Percentiles rank a stretch among this genome's conserved stretches.
Conservation (phyloP, 1,139 yeast genomes). For the Hansenula lynferdii region DNA sequence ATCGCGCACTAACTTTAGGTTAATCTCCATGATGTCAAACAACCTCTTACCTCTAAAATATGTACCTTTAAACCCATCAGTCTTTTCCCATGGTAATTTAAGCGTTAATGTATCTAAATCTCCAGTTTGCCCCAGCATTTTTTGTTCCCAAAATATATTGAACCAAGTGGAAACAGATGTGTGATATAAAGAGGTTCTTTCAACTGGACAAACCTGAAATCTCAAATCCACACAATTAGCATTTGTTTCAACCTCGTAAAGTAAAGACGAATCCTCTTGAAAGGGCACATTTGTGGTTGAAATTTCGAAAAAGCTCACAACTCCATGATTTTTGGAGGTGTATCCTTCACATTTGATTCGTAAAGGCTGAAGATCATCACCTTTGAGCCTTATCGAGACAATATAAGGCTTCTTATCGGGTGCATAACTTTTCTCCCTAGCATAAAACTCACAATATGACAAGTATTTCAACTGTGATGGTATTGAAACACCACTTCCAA, state of each 20-base stretch:
- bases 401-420: conserved; percentile 5
- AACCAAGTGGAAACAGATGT: conserved; percentile 31
- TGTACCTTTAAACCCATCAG: conserved; percentile 73
- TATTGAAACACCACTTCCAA: conserved; percentile 70
- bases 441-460: conserved; percentile 47
- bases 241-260: no score
- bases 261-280: no score
- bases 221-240: no score
- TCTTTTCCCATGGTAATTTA: conserved; percentile 43
- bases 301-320: not conserved
- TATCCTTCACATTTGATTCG: no score
- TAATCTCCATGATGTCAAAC: conserved; percentile 33
- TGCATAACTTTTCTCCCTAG: conserved; percentile 7
- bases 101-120: no score
- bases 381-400: not conserved
- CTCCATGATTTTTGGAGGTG: not conserved
- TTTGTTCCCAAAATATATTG: conserved; percentile 29
- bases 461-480: conserved; percentile 65
- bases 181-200: conserved; percentile 11
- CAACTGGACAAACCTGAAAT: not conserved
- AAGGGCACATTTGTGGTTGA: no score
- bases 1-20: not conserved
- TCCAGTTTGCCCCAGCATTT: no score
- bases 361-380: no score
- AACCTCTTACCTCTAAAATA: conserved; percentile 44